phyloP scores from a whole-genome alignment of 495 filamentous ascomycete species.

The Podospora fimiseda region DNA sequence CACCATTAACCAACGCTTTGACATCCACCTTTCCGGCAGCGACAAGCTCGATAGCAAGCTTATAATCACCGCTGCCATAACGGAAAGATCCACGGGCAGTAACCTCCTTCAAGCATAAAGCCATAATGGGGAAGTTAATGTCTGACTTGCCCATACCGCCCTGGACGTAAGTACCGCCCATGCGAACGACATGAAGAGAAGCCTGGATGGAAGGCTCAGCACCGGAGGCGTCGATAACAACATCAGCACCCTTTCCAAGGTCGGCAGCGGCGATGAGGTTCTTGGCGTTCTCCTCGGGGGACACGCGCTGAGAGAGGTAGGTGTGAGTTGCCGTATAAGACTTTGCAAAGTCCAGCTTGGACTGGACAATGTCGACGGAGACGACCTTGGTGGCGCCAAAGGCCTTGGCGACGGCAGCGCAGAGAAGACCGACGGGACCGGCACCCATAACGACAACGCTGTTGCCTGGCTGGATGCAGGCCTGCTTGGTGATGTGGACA shows the following conservation, averaged over 20 bases:
- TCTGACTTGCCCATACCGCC: constrained; percentile 74
- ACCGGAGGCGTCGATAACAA: constrained; percentile 77
- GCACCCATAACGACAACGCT: constrained; percentile 77
- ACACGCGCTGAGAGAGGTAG: constrained; percentile 54
- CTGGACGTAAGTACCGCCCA: constrained; percentile 78
- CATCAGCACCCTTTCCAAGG: constrained; percentile 59
- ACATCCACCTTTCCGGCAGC: constrained; percentile 57
- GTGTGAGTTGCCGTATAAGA: constrained; percentile 59
- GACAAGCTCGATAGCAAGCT: constrained; percentile 67
- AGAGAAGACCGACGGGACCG: constrained; percentile 78
- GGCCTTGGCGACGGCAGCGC: constrained; percentile 68
- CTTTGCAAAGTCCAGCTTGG: constrained; percentile 63
- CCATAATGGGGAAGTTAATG: constrained; percentile 77
- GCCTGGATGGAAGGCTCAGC: constrained; percentile 72
- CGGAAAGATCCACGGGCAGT: constrained; percentile 74
- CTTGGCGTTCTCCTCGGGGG: constrained; percentile 57
- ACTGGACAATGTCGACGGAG: constrained; percentile 66
- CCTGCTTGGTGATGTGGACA: constrained; percentile 71
- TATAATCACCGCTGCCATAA: constrained; percentile 77
- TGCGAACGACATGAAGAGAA: constrained; percentile 59
- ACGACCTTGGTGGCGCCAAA: constrained; percentile 71
- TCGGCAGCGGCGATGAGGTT: constrained; percentile 45
- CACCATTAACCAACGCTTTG: constrained; percentile 61
- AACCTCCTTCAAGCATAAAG: constrained; percentile 74
- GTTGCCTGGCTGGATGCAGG: constrained; percentile 60